phyloP scores from a whole-genome alignment of 805 yeast genomes.

The Wickerhamiella allomyrinae region DNA sequence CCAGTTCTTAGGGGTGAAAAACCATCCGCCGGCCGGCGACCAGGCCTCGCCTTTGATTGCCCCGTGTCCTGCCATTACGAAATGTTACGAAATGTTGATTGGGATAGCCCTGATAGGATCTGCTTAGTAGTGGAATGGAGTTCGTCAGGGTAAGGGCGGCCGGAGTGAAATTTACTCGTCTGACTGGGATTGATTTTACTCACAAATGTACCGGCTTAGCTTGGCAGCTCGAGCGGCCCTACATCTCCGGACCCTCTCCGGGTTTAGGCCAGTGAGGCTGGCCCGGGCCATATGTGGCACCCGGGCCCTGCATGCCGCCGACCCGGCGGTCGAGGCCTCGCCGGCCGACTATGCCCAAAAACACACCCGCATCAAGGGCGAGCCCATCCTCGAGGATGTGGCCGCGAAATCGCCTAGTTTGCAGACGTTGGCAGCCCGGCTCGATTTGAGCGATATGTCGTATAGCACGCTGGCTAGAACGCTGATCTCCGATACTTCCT shows the following conservation, averaged over 20 bases:
- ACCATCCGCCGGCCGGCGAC: conserved; percentile 46
- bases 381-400: conserved; percentile 33
- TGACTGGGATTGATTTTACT: neutral
- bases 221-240: neutral
- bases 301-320: too few relatives aligned
- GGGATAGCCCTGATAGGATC: neutral
- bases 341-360: conserved; percentile 11
- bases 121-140: too few relatives aligned
- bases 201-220: neutral
- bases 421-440: conserved; percentile 63
- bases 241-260: too few relatives aligned
- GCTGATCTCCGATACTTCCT: conserved; percentile 42
- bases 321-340: neutral
- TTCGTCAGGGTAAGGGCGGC: neutral
- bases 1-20: conserved; percentile 38
- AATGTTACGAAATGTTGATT: neutral
- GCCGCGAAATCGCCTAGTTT: conserved; percentile 56
- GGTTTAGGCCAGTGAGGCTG: too few relatives aligned
- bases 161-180: neutral
- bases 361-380: conserved; percentile 15
- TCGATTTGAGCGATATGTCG: conserved; percentile 39
- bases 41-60: conserved; percentile 22
- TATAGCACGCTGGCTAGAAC: conserved; percentile 66
- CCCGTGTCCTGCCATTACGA: conserved; percentile 18
- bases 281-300: too few relatives aligned